phyloP scores from a whole-genome alignment of 805 yeast species.

The Candida ficus region DNA sequence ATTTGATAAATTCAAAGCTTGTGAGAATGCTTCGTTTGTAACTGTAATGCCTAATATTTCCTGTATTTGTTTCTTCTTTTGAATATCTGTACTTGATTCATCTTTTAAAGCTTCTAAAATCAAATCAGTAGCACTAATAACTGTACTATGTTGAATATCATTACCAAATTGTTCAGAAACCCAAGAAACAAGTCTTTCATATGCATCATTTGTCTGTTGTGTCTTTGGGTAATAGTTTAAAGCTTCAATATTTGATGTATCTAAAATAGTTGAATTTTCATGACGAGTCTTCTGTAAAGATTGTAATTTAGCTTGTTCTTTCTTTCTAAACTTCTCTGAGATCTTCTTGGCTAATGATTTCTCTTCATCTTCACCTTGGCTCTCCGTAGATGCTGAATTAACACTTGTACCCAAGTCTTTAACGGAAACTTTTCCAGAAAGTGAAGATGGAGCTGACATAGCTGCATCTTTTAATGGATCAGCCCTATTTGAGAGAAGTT shows the following conservation, averaged over 20 bases:
- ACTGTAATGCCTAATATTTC: slow-evolving; percentile 35
- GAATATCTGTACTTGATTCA: slow-evolving; percentile 37
- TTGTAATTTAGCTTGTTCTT: slow-evolving; percentile 15
- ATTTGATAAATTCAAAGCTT: slow-evolving; percentile 33
- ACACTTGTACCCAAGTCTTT: slow-evolving; percentile 60
- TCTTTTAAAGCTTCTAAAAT: slow-evolving; percentile 50
- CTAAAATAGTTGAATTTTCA: slow-evolving; percentile 27
- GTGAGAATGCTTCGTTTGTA: slow-evolving; percentile 25
- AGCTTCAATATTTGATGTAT: slow-evolving; percentile 36
- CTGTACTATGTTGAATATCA: slow-evolving; percentile 72
- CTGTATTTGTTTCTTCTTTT: slow-evolving; percentile 43
- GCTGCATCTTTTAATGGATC: slow-evolving; percentile 41
- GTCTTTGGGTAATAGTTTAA: slow-evolving; percentile 61
- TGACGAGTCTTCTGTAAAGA: slow-evolving; percentile 5
- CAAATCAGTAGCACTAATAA: slow-evolving; percentile 68
- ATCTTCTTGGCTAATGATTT: slow-evolving; percentile 17
- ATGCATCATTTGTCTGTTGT: slow-evolving; percentile 42
- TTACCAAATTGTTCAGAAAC: slow-evolving; percentile 49
- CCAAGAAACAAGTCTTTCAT: slow-evolving; percentile 57
- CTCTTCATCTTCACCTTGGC: slow-evolving; percentile 17
- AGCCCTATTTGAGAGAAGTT: slow-evolving; percentile 39
- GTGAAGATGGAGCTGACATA: slow-evolving; percentile 61
- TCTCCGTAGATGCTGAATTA: slow-evolving; percentile 2
- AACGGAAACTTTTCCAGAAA: slow-evolving; percentile 62
- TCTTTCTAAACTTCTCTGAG: slow-evolving; percentile 15